phyloP scores from a whole-genome alignment of 345 rosid species.

The Eucalyptus guilfoylei region DNA sequence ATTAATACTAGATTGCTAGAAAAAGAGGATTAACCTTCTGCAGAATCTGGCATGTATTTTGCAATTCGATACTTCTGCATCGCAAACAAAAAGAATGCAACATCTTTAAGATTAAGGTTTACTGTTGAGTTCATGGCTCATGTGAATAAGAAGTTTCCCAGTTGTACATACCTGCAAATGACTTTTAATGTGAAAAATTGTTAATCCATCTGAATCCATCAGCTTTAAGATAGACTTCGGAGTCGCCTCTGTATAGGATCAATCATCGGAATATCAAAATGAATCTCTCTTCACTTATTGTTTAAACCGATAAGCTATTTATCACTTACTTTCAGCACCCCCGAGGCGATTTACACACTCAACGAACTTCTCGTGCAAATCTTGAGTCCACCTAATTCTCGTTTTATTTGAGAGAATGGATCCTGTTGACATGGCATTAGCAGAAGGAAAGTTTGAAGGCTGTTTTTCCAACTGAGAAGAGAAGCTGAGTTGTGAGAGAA shows the following conservation, averaged over 20 bases:
- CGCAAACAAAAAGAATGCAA: neutral
- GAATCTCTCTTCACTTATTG: neutral
- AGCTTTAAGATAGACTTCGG: slow-evolving; percentile 88
- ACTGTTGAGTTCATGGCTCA: neutral
- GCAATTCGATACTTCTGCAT: slow-evolving; percentile 83
- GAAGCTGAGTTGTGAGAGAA: slow-evolving; percentile 13
- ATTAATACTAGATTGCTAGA: neutral
- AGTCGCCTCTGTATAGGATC: slow-evolving; percentile 52
- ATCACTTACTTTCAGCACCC: slow-evolving; percentile 64
- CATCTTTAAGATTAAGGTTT: neutral
- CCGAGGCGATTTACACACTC: slow-evolving; percentile 72
- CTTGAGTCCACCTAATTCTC: slow-evolving; percentile 80
- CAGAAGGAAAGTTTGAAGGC: slow-evolving; percentile 9
- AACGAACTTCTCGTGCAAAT: slow-evolving; percentile 84
- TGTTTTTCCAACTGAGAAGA: slow-evolving; percentile 14
- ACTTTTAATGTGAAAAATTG: slow-evolving; percentile 95
- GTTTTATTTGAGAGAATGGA: slow-evolving; percentile 26
- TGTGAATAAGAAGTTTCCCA: neutral
- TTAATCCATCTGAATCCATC: slow-evolving; percentile 81
- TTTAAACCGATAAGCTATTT: neutral
- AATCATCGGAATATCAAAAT: neutral
- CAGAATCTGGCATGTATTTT: slow-evolving; percentile 58
- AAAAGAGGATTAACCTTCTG: slow-evolving; percentile 38
- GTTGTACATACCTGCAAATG: slow-evolving; percentile 59
- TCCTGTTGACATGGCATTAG: slow-evolving; percentile 5